A percentile compares a stretch with the other conserved stretches of the same genome.
Evolutionary conservation across 2,329 filamentous ascomycete genomes (phyloP).

Genomic region (Malbranchea cinnamomea): DNA sequence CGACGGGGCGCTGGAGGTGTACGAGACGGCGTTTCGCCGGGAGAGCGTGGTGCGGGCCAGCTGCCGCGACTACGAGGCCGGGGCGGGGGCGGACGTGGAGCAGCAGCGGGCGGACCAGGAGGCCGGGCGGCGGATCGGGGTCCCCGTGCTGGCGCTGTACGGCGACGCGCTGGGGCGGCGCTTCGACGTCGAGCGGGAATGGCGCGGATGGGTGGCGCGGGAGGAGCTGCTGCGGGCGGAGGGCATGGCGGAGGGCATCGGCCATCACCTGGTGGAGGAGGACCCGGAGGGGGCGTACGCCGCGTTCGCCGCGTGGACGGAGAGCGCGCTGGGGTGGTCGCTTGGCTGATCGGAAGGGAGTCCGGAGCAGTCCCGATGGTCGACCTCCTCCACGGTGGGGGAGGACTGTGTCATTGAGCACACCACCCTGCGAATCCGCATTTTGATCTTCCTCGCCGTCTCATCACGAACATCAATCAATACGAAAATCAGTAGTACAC

Average conservation of each 20-base stretch:
- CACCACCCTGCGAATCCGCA: too few species aligned
- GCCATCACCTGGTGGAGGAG: slow-evolving; percentile 35
- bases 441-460: too few species aligned
- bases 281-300: slow-evolving; percentile 23
- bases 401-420: too few species aligned
- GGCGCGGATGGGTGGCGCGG: slow-evolving; percentile 31
- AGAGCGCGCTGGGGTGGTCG: too few species aligned
- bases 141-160: slow-evolving; percentile 32
- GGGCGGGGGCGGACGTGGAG: slow-evolving; percentile 27
- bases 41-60: slow-evolving; percentile 28
- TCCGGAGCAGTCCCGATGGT: too few species aligned
- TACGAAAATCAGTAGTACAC: too few species aligned
- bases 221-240: slow-evolving; percentile 18
- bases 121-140: slow-evolving; percentile 27
- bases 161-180: slow-evolving; percentile 30
- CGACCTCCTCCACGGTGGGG: too few species aligned
- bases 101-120: slow-evolving; percentile 33
- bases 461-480: too few species aligned
- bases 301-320: too few species aligned
- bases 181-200: slow-evolving; percentile 28
- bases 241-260: slow-evolving; percentile 21
- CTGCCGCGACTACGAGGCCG: slow-evolving; percentile 35
- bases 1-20: slow-evolving; percentile 28
- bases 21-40: slow-evolving; percentile 28
- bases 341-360: too few species aligned